Evolutionary conservation across 2,329 filamentous ascomycete species (phyloP).

Genomic region (Trichoderma afroharzianum): DNA sequence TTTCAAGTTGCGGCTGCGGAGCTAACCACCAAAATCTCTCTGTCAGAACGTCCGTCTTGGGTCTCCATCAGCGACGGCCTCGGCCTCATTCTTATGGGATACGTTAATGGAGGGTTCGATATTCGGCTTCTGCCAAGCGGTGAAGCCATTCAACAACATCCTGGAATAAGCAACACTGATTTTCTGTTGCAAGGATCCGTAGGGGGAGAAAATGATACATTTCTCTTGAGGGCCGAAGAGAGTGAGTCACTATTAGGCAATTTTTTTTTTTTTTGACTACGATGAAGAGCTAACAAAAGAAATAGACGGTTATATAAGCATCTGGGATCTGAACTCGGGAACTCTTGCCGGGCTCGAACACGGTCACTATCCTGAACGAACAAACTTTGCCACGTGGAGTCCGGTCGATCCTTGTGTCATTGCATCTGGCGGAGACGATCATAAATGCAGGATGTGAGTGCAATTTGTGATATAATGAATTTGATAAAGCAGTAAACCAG

Average conservation of each 20-base stretch:
- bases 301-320: not conserved
- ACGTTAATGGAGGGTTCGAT: not conserved
- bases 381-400: not conserved
- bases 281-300: no score
- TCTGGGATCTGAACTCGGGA: not conserved
- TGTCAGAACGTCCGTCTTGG: not conserved
- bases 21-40: not conserved
- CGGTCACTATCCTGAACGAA: not conserved
- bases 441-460: not conserved
- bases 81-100: not conserved
- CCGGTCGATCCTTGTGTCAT: not conserved
- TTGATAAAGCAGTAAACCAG: not conserved
- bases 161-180: not conserved
- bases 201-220: not conserved
- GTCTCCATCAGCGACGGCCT: not conserved
- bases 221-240: not conserved
- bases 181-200: not conserved
- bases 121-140: not conserved
- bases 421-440: not conserved
- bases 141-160: not conserved
- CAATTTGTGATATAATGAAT: not conserved
- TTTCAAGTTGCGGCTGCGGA: not conserved
- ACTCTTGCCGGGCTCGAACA: not conserved
- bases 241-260: not conserved
- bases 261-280: no score